Evolutionary conservation across 495 filamentous ascomycete species (phyloP).

Genomic region (Talaromyces trachyspermus): DNA sequence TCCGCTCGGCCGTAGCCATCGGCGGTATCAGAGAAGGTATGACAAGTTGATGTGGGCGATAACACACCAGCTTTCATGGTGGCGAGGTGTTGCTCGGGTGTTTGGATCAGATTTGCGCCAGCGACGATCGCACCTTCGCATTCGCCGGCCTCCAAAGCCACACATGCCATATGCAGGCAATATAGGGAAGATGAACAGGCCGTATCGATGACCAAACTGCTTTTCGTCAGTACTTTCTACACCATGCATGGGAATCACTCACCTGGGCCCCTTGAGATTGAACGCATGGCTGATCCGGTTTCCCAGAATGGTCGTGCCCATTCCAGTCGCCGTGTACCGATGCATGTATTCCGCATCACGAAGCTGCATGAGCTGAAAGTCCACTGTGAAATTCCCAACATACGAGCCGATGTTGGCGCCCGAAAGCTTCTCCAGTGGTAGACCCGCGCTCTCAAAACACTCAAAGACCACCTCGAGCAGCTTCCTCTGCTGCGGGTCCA

Average conservation of each 20-base stretch:
- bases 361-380: constrained; percentile 19
- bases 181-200: constrained; percentile 23
- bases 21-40: constrained; percentile 33
- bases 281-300: constrained; percentile 26
- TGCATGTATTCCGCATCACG: constrained; percentile 23
- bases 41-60: constrained; percentile 25
- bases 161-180: constrained; percentile 21
- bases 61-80: constrained; percentile 9
- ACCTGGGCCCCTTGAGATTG: constrained; percentile 22
- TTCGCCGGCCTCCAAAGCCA: constrained; percentile 15
- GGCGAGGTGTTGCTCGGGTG: constrained; percentile 13
- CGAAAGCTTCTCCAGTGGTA: constrained; percentile 12
- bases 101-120: constrained; percentile 31
- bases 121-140: constrained; percentile 38
- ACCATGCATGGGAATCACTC: no score
- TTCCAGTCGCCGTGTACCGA: constrained; percentile 14
- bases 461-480: constrained; percentile 43
- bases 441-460: constrained; percentile 15
- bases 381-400: constrained; percentile 13
- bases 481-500: constrained; percentile 52
- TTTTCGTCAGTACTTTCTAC: no score
- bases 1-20: constrained; percentile 50
- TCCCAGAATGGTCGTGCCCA: constrained; percentile 18
- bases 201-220: constrained; percentile 24
- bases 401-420: constrained; percentile 13